Evolutionary conservation across 371 early-diverging fungal species (phyloP).

Genomic region (Saksenaea oblongispora): DNA sequence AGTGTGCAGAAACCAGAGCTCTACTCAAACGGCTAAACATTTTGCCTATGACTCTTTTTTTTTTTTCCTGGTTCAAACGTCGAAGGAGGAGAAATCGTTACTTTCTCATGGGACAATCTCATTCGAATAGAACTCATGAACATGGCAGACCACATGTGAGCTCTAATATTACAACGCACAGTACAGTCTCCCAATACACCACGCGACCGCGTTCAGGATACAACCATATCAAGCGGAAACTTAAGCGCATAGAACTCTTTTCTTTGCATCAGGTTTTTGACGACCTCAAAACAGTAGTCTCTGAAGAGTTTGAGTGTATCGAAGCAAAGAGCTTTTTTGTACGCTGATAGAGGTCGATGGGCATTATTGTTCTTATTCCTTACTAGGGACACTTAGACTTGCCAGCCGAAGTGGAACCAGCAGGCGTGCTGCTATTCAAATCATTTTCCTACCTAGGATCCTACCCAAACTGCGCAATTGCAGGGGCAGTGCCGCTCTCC

Average conservation of each 20-base stretch:
- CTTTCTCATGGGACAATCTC: constrained; percentile 2
- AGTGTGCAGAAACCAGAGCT: too few species aligned
- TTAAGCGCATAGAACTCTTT: constrained; percentile 30
- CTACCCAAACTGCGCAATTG: constrained; percentile 26
- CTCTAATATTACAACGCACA: background rate
- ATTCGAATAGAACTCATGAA: background rate
- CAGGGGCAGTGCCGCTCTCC: constrained; percentile 24
- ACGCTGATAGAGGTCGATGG: background rate
- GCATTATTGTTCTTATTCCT: background rate
- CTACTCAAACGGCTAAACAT: too few species aligned
- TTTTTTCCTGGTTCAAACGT: too few species aligned
- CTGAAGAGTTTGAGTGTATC: constrained; percentile 43
- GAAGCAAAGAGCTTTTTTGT: constrained; percentile 49
- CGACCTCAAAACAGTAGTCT: constrained; percentile 29
- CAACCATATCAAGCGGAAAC: constrained; percentile 13
- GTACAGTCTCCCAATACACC: background rate
- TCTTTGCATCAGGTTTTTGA: constrained; percentile 36
- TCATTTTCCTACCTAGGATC: constrained; percentile 49
- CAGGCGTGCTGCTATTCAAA: constrained; percentile 45
- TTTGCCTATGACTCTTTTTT: too few species aligned
- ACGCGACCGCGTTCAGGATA: background rate
- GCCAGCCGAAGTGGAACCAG: constrained; percentile 37
- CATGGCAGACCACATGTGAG: background rate
- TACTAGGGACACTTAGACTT: constrained; percentile 39
- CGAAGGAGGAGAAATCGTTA: background rate